Evolutionary conservation across 495 filamentous ascomycete species (phyloP).

Genomic region (Hyaloscypha finlandica): DNA sequence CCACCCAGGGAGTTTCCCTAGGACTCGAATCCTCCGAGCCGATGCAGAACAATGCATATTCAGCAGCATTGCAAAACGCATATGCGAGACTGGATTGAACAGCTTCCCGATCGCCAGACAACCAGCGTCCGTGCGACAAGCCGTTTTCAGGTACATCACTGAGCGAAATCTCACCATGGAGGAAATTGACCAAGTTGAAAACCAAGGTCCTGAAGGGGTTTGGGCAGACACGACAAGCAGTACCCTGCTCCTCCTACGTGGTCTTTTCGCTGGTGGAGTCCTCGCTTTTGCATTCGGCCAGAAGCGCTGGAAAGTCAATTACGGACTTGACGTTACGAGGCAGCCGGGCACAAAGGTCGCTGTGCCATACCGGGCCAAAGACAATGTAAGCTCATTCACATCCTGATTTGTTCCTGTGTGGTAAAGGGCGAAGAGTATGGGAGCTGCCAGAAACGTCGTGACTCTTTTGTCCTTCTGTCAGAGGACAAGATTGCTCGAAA

Average conservation of each 20-base stretch:
- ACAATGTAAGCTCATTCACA: not conserved
- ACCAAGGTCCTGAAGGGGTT: not conserved
- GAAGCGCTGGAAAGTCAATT: constrained; percentile 70
- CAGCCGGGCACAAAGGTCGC: constrained; percentile 50
- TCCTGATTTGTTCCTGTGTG: too few species aligned
- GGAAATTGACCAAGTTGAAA: constrained; percentile 42
- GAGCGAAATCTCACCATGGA: constrained; percentile 31
- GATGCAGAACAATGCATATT: constrained; percentile 14
- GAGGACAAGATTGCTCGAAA: too few species aligned
- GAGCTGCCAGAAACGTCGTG: too few species aligned
- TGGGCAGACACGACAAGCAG: constrained; percentile 36
- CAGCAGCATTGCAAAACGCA: constrained; percentile 13
- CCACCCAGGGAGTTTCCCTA: constrained; percentile 13
- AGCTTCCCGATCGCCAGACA: constrained; percentile 48
- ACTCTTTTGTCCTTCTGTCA: too few species aligned
- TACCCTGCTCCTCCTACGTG: constrained; percentile 57
- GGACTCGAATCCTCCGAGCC: constrained; percentile 17
- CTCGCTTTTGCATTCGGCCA: constrained; percentile 54
- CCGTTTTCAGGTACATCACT: constrained; percentile 48
- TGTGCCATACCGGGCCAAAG: constrained; percentile 71
- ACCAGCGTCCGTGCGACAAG: constrained; percentile 34
- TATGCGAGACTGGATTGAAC: constrained; percentile 42
- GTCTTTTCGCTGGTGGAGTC: constrained; percentile 59
- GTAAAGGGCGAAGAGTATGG: too few species aligned
- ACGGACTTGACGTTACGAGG: constrained; percentile 54